Base-by-base conservation (phyloP, 2,329 filamentous ascomycete species). In the Claviceps sp. region DNA sequence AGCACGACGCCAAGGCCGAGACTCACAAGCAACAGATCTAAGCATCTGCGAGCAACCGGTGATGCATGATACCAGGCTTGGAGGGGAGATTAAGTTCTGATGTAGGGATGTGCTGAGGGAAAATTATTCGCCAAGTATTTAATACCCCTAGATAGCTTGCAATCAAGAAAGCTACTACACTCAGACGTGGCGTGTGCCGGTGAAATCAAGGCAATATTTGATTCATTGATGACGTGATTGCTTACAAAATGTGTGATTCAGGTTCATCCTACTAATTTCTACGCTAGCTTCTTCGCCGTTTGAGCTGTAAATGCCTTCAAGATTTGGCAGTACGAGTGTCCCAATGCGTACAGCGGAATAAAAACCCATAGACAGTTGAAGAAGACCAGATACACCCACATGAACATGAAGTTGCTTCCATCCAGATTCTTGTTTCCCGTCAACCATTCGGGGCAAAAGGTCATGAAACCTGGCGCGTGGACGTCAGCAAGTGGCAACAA, bases 371-470 rank as follows among this genome's bases (percentile, higher is more conserved):
- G 59, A 73, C 75, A 65, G 10, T 85, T 85, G 71, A 85, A 85
- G 65, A 85, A 84, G 57, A 82, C 70, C 16, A 85, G 68, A 58
- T 34, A 34, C 4, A 84, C 70, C 81, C 81, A 85, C 56, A 76
- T 68, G 60, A 82, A 82, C 79, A 85, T 82, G 59, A 78, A 83
- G 66, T 84, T 85, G 67, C 74, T 80, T 17, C 73, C 72, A 63
- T 84, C 78, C 54, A 85, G 74, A 61, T 82, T 83, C 56, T 73
- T 61, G 62, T 75, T 84, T 50, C 74, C 75, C 2, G 74, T 77
- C 13, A 85, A 68, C 82, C 82, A 85, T 66, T 85, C 82, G 13
- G 82, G 82, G 65, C 77, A 81, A 62, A 85, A 85, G 0, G 82
- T 85, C 77, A 85, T 84, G 68, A 81, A 85, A 17, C 81, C 78